These are phyloP conservation scores for Seminavis robusta DNA, from an alignment of 108 stramenopile species.

Conservation along the genomic window DNA sequence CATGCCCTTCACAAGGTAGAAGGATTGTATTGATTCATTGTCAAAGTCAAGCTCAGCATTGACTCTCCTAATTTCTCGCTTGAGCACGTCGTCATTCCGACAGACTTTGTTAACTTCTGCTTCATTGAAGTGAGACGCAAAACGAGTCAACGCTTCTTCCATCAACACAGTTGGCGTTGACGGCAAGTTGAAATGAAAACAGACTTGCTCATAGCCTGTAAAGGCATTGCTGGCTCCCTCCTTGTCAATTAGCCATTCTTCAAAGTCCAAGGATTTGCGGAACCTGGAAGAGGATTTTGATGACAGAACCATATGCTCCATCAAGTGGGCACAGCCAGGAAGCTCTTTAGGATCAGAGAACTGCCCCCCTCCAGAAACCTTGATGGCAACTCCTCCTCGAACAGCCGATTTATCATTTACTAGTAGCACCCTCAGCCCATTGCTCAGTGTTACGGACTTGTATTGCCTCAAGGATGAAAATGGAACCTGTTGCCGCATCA, in stretches of 20 bases:
- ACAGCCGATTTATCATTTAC: constrained; percentile 47
- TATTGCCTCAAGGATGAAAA: constrained; percentile 60
- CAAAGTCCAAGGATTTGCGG: constrained; percentile 41
- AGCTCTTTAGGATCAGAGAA: constrained; percentile 58
- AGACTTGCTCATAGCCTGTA: constrained; percentile 69
- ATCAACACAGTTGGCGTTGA: constrained; percentile 22
- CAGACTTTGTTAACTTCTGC: constrained; percentile 37
- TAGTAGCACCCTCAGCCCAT: constrained; percentile 59
- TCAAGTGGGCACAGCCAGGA: constrained; percentile 69
- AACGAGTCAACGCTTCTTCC: constrained; percentile 55
- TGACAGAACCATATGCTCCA: constrained; percentile 69
- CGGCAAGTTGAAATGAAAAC: constrained; percentile 66
- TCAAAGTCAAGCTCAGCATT: constrained; percentile 63
- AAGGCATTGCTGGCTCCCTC: constrained; percentile 72
- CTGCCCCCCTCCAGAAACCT: constrained; percentile 68
- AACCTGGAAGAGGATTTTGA: constrained; percentile 3
- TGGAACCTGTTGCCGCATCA: too few relatives aligned
- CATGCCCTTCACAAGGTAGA: constrained; percentile 61
- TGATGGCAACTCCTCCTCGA: constrained; percentile 49
- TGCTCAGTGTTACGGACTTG: constrained; percentile 49
- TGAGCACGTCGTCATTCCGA: constrained; percentile 25
- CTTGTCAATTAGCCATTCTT: constrained; percentile 60
- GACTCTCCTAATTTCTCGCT: constrained; percentile 64
- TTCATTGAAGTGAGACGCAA: constrained; percentile 45
- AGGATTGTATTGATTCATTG: constrained; percentile 32